These are phyloP conservation scores for Zygnema circumcarinatum DNA, from an alignment of 139 green algal genomes.

Conservation along the genomic window DNA sequence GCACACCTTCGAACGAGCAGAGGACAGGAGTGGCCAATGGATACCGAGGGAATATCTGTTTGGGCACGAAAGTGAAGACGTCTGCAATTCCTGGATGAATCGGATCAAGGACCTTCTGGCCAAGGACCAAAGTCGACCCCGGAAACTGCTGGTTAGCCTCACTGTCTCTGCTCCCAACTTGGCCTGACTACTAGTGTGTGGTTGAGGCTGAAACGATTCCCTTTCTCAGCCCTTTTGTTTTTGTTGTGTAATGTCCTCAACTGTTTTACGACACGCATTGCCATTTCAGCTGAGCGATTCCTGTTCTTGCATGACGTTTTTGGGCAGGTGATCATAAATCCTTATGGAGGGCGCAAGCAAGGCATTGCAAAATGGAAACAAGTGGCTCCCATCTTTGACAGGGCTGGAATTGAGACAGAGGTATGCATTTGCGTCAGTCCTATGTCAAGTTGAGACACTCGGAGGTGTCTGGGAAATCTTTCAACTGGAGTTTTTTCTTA, in stretches of 20 bases:
- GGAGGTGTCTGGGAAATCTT: no score
- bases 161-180: slow-evolving; percentile 8
- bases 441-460: no score
- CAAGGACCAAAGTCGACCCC: slow-evolving; percentile 9
- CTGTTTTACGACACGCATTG: background rate
- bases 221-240: background rate
- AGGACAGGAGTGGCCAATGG: background rate
- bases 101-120: slow-evolving; percentile 18
- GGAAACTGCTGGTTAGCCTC: slow-evolving; percentile 32
- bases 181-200: background rate
- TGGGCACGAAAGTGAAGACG: slow-evolving; percentile 10
- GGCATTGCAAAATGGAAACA: slow-evolving; percentile 24
- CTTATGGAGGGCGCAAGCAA: slow-evolving; percentile 30
- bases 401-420: slow-evolving; percentile 24
- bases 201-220: background rate
- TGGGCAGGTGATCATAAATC: slow-evolving; percentile 41
- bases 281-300: background rate
- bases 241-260: background rate
- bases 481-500: no score
- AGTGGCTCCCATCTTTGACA: slow-evolving; percentile 36
- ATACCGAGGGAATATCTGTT: slow-evolving; percentile 14
- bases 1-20: slow-evolving; percentile 25
- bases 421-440: slow-evolving; percentile 16
- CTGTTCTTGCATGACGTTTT: background rate
- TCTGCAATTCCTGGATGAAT: slow-evolving; percentile 21